Evolutionary conservation across 1,139 yeast species (phyloP), one percentile per base, ranked within the genome.

Genomic region (Taiozyma onychis): DNA sequence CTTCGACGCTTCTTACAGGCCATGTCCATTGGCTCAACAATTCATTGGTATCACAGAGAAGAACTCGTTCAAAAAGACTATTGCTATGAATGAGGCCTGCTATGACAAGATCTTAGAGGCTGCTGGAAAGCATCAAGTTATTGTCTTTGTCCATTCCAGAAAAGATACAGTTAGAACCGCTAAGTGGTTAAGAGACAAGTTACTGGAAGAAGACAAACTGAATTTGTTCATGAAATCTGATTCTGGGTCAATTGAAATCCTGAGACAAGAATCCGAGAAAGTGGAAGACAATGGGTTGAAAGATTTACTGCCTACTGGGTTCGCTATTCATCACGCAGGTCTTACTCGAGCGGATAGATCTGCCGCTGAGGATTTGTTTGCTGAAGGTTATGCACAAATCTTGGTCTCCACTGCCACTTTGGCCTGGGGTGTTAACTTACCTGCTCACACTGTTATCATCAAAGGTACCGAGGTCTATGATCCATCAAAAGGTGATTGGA

Each of bases 341-440:
- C 74, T 93, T 57, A 72, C 80, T 28, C 78, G 83, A 55, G 74
- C 73, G 6, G 97, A 90, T 63, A 77, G 99, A 64, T 75, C 84
- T 6, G 75, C 83, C 1, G 83, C 91, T 0, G 99, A 93, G 67
- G 93, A 88, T 60, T 70, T 88, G 44, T 93, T 93, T 71, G 91
- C 96, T 1, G 93, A 84, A 56, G 97, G 98, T 3, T 83, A 85
- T 51, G 70, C 89, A 28, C 84, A 82, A 59, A 89, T 91, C 1
- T 73, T 93, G 48, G 95, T 91, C 1, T 89, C 96, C 0, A 93
- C 99, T 1, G 96, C 98, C 0, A 93, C 99, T 0, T 77, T 93
- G 56, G 98, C 99, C 0, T 93, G 98, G 99, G 99, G 99, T 75
- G 98, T 93, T 39, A 93, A 93, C 64, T 75, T 93, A 51, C 99